These are phyloP conservation scores for Neopestalotiopsis sp. DNA, from an alignment of 2,329 filamentous ascomycete species.

Conservation along the genomic window DNA sequence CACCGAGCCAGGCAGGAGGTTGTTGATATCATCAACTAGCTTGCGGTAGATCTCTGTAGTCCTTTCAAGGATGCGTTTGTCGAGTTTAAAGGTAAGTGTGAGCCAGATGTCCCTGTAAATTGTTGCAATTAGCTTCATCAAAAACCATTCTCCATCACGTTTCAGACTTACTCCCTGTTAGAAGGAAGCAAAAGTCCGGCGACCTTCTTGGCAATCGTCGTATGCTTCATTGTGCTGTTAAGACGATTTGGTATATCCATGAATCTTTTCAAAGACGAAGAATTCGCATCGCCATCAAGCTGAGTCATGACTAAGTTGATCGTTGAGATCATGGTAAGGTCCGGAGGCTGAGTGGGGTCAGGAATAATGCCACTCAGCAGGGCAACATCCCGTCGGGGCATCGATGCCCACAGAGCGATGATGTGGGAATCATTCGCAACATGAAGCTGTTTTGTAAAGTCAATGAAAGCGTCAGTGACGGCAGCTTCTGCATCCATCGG, in stretches of 20 bases:
- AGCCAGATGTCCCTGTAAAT: slow-evolving; percentile 21
- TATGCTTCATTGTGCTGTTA: slow-evolving; percentile 16
- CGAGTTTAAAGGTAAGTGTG: slow-evolving; percentile 24
- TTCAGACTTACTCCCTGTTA: slow-evolving; percentile 1
- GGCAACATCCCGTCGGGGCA: slow-evolving; percentile 11
- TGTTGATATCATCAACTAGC: slow-evolving; percentile 39
- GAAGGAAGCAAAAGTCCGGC: slow-evolving; percentile 7
- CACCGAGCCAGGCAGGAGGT: slow-evolving; percentile 30
- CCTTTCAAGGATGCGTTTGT: slow-evolving; percentile 37
- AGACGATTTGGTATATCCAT: slow-evolving; percentile 12
- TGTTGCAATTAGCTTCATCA: neutral
- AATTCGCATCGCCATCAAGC: slow-evolving; percentile 16
- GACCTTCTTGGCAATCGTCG: slow-evolving; percentile 17
- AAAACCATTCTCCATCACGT: no score
- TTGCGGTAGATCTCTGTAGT: slow-evolving; percentile 45
- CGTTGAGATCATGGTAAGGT: slow-evolving; percentile 11
- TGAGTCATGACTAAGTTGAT: slow-evolving; percentile 15
- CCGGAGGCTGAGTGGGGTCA: slow-evolving; percentile 18
- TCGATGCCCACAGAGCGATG: slow-evolving; percentile 14
- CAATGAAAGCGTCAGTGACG: slow-evolving; percentile 24
- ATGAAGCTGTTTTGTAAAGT: slow-evolving; percentile 21
- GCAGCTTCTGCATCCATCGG: slow-evolving; percentile 16
- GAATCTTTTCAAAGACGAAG: slow-evolving; percentile 14
- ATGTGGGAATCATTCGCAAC: slow-evolving; percentile 11
- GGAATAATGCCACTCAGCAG: slow-evolving; percentile 15